A percentile compares a stretch with the other conserved stretches of the same genome.
phyloP scores from a whole-genome alignment of 805 yeast species.

The Candida michaelii region DNA sequence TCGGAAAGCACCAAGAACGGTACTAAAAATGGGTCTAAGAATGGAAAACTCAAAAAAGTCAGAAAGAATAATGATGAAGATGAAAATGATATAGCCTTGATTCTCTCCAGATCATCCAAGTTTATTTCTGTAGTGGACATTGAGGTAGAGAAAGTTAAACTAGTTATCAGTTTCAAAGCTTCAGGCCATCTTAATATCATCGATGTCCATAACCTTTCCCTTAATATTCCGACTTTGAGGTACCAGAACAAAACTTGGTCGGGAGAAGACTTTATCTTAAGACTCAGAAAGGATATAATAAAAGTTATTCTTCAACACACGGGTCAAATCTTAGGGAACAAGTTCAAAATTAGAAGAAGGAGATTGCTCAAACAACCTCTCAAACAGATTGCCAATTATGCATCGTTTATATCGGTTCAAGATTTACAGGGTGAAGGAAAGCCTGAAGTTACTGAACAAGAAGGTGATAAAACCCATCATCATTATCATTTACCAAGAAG shows the following conservation, averaged over 20 bases:
- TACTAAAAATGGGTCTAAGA: background rate
- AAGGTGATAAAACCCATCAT: conserved; percentile 3
- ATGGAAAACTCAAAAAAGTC: conserved; percentile 2
- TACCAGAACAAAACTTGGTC: conserved; percentile 55
- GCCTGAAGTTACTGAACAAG: conserved; percentile 2
- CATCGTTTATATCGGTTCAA: conserved; percentile 34
- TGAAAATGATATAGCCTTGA: conserved; percentile 38
- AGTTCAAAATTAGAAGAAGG: conserved; percentile 48
- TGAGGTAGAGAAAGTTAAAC: conserved; percentile 30
- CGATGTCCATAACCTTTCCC: conserved; percentile 71
- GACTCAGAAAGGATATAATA: conserved; percentile 61
- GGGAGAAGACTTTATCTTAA: conserved; percentile 60
- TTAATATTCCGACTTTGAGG: conserved; percentile 61
- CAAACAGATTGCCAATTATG: conserved; percentile 41
- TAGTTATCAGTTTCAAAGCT: conserved; percentile 76
- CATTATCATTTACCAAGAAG: conserved; percentile 6
- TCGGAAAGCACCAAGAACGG: conserved; percentile 6
- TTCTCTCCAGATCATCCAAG: conserved; percentile 43
- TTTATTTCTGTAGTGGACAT: conserved; percentile 41
- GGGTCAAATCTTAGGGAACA: conserved; percentile 79
- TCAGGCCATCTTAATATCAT: conserved; percentile 66
- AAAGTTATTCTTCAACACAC: conserved; percentile 61
- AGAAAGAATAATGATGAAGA: conserved; percentile 12
- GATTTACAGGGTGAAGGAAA: conserved; percentile 33
- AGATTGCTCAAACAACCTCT: conserved; percentile 28